A percentile compares a stretch with the other conserved stretches of the same genome.
Conservation (phyloP, 176 grass and related monocot species). For the Oryza meyeriana region DNA sequence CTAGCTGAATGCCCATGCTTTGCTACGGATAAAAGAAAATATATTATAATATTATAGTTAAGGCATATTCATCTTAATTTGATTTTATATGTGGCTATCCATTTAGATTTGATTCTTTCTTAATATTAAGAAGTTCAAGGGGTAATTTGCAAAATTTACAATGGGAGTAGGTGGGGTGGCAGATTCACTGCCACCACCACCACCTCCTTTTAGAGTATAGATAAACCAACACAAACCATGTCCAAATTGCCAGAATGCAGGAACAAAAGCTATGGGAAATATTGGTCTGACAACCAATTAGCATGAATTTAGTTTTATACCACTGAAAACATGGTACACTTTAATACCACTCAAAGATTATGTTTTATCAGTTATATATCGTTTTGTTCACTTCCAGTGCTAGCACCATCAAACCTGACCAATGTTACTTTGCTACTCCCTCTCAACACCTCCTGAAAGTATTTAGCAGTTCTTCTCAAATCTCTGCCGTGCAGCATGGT, state of each 20-base stretch:
- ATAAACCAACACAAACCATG: background rate
- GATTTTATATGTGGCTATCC: no score
- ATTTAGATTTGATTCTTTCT: no score
- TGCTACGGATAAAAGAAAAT: no score
- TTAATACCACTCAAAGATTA: background rate
- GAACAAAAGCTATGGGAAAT: background rate
- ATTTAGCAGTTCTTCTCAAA: background rate
- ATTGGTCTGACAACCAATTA: background rate
- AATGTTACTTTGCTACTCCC: background rate
- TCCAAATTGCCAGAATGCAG: background rate
- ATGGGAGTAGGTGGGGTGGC: no score
- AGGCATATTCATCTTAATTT: no score
- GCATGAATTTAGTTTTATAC: background rate
- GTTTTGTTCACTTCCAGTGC: background rate
- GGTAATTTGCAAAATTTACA: no score
- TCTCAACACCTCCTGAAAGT: background rate
- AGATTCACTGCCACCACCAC: no score
- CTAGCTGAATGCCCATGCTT: no score
- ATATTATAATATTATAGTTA: no score
- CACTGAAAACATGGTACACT: no score
- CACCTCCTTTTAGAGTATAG: no score
- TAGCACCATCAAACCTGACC: background rate
- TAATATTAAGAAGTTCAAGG: no score
- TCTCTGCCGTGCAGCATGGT: background rate
- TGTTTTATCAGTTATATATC: background rate